phyloP scores from a whole-genome alignment of 1,284 basidiomycete species.

The Tranzscheliella williamsii region DNA sequence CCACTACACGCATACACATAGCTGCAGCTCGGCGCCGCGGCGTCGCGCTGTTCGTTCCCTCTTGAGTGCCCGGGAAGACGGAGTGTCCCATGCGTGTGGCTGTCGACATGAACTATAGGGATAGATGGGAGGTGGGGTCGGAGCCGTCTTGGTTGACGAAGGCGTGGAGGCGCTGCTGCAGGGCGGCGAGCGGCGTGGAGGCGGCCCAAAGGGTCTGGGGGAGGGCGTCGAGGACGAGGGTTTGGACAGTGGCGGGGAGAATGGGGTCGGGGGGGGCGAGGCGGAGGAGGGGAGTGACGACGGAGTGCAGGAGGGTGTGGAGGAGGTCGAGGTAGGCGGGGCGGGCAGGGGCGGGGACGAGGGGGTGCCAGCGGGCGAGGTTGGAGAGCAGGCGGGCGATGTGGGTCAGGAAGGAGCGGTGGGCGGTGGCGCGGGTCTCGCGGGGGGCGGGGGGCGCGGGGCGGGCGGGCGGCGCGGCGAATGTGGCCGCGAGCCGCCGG shows the following conservation, averaged over 20 bases:
- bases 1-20: too few relatives aligned
- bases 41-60: too few relatives aligned
- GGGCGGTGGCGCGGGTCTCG: not conserved
- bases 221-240: not conserved
- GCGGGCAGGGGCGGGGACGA: not conserved
- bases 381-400: not conserved
- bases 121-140: too few relatives aligned
- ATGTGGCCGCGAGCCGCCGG: conserved; percentile 3
- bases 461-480: not conserved
- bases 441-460: not conserved
- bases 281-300: not conserved
- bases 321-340: not conserved
- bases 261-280: too few relatives aligned
- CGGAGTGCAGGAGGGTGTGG: not conserved
- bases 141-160: too few relatives aligned
- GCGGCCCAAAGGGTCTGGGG: not conserved
- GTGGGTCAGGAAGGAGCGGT: not conserved
- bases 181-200: not conserved
- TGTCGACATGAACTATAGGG: too few relatives aligned
- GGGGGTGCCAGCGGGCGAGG: not conserved
- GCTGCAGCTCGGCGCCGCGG: too few relatives aligned
- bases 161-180: too few relatives aligned
- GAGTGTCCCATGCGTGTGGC: too few relatives aligned
- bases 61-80: too few relatives aligned
- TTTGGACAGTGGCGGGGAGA: too few relatives aligned